Evolutionary conservation across 2,329 filamentous ascomycete species (phyloP).

Genomic region (Diaporthe ilicicola): DNA sequence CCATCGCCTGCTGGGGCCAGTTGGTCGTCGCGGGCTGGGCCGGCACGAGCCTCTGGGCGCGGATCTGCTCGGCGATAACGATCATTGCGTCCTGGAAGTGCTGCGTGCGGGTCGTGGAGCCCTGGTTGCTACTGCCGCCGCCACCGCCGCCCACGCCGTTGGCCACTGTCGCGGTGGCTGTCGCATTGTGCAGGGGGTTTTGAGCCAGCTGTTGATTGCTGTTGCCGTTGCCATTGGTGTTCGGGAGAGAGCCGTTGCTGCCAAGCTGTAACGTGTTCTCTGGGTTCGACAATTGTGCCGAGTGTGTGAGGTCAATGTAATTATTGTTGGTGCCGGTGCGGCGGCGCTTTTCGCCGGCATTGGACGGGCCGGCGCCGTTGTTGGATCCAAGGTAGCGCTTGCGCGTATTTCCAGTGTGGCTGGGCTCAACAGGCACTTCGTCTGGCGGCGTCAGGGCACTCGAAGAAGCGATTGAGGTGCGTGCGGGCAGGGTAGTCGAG

Average conservation of each 20-base stretch:
- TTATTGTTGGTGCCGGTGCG: slow-evolving; percentile 40
- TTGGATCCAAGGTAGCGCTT: slow-evolving; percentile 49
- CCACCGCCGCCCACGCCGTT: not conserved
- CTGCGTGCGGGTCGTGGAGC: slow-evolving; percentile 40
- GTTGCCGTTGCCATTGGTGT: not conserved
- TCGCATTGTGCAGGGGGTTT: not conserved
- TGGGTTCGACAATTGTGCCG: slow-evolving; percentile 28
- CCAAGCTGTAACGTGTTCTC: slow-evolving; percentile 20
- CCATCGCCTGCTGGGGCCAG: slow-evolving; percentile 67
- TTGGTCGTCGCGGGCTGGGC: slow-evolving; percentile 48
- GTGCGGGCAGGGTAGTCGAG: slow-evolving; percentile 49
- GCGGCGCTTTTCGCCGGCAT: slow-evolving; percentile 43
- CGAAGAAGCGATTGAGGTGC: slow-evolving; percentile 48
- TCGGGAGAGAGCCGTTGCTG: slow-evolving; percentile 2
- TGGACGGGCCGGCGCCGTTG: slow-evolving; percentile 25
- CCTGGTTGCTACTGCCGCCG: not conserved
- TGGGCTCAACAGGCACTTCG: slow-evolving; percentile 47
- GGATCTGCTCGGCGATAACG: slow-evolving; percentile 39
- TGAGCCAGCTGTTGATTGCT: slow-evolving; percentile 15
- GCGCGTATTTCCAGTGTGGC: slow-evolving; percentile 44
- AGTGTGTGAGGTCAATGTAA: slow-evolving; percentile 34
- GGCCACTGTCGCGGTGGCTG: not conserved
- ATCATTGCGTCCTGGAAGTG: slow-evolving; percentile 31
- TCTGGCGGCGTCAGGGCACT: slow-evolving; percentile 65
- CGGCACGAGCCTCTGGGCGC: slow-evolving; percentile 48